Conservation (phyloP, 139 green algal species). For the Tetradesmus lagerheimii region DNA sequence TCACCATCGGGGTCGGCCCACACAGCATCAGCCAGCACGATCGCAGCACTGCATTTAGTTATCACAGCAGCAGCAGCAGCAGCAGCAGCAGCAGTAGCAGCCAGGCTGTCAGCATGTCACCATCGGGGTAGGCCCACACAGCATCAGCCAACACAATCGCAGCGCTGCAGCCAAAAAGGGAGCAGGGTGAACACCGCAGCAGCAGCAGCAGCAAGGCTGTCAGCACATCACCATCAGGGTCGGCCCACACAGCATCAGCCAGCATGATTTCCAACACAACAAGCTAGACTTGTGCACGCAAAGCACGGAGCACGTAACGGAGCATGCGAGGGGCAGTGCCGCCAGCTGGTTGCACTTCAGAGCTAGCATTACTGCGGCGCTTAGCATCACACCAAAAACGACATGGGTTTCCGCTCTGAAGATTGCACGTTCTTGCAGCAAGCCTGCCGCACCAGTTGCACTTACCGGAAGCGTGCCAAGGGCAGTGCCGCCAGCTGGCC, state of each 20-base stretch:
- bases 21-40: conserved; percentile 28
- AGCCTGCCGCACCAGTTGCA: background rate
- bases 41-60: background rate
- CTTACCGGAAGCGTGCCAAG: conserved; percentile 12
- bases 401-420: no score
- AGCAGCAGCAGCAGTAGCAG: no score
- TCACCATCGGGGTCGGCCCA: conserved; percentile 28
- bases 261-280: no score
- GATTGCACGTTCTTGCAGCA: background rate
- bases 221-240: background rate
- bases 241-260: conserved; percentile 18
- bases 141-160: conserved; percentile 30
- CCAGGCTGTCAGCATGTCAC: no score
- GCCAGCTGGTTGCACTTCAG: conserved; percentile 36
- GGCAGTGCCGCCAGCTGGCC: conserved; percentile 21
- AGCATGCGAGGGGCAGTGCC: conserved; percentile 5
- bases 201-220: background rate
- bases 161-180: background rate
- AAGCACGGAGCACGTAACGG: background rate
- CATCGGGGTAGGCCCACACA: background rate
- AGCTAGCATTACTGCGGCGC: no score
- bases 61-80: background rate
- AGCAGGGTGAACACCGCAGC: background rate
- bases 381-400: no score
- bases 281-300: no score